A percentile compares a stretch with the other conserved stretches of the same genome.
phyloP scores from a whole-genome alignment of 345 rosid species.

The Syzygium aromaticum region DNA sequence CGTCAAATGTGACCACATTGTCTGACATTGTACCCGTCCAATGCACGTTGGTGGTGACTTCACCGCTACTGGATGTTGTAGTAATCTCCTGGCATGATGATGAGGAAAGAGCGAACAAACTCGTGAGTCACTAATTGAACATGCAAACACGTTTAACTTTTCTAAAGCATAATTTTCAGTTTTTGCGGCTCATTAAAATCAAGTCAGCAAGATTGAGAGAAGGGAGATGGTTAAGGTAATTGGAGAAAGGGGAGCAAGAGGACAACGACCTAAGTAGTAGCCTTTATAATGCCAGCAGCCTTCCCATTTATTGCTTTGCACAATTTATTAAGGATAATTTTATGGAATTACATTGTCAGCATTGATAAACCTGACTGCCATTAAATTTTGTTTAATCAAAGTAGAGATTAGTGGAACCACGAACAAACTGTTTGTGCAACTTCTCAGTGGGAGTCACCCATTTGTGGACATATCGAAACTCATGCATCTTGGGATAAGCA shows the following conservation, averaged over 20 bases:
- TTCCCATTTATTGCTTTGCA: not conserved
- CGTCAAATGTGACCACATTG: constrained; percentile 55
- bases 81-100: constrained; percentile 39
- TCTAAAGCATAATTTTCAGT: not conserved
- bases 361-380: not conserved
- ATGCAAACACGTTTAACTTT: not conserved
- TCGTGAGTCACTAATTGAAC: not conserved
- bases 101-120: not conserved
- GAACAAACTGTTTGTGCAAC: not conserved
- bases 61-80: constrained; percentile 18
- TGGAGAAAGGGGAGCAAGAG: not conserved
- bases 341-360: not conserved
- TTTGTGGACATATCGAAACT: not conserved
- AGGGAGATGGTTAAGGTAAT: not conserved
- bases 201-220: not conserved
- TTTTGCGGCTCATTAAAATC: not conserved
- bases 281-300: not conserved
- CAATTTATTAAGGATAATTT: not conserved
- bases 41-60: constrained; percentile 39
- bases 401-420: not conserved
- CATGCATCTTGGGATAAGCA: not conserved
- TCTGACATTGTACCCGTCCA: constrained; percentile 54
- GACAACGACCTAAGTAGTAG: not conserved
- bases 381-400: not conserved
- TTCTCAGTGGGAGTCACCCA: not conserved